Percentiles rank a stretch among this genome's conserved stretches.
phyloP scores from a whole-genome alignment of 2,329 filamentous ascomycete species.

The Claviceps humidiphila region DNA sequence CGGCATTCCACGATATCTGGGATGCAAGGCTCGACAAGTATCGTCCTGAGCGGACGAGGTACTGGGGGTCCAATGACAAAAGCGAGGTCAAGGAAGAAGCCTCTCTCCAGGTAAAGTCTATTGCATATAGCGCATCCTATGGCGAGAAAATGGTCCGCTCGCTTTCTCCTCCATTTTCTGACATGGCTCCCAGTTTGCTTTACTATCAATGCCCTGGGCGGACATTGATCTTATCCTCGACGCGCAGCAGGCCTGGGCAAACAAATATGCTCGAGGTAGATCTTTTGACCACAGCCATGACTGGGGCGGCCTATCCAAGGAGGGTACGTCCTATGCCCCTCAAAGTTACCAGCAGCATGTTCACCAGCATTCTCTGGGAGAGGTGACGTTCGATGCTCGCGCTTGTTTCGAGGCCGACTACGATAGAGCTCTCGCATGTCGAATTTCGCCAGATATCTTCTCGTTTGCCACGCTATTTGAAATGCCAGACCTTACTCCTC shows the following conservation, averaged over 20 bases:
- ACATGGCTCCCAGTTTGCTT: conserved; percentile 20
- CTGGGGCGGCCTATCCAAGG: conserved; percentile 26
- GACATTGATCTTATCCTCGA: conserved; percentile 31
- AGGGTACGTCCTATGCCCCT: too few relatives aligned
- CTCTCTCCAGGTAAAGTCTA: conserved; percentile 28
- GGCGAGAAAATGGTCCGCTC: not conserved
- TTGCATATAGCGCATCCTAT: not conserved
- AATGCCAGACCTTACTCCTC: too few relatives aligned
- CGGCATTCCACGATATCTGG: conserved; percentile 25
- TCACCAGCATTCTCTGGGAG: too few relatives aligned
- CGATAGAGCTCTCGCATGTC: too few relatives aligned
- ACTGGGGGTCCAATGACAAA: not conserved
- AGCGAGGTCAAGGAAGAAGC: conserved; percentile 21
- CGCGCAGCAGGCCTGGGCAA: conserved; percentile 20
- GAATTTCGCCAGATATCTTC: too few relatives aligned
- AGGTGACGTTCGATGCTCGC: too few relatives aligned
- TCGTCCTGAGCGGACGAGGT: conserved; percentile 5
- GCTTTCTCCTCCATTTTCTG: not conserved
- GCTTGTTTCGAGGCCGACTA: too few relatives aligned
- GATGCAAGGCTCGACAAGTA: conserved; percentile 11
- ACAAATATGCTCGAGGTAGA: too few relatives aligned
- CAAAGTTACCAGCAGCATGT: too few relatives aligned
- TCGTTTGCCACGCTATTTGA: too few relatives aligned
- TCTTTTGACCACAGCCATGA: conserved; percentile 12
- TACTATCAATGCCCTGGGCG: conserved; percentile 32